Conservation (phyloP, 345 rosid species). For the Conringia planisiliqua region DNA sequence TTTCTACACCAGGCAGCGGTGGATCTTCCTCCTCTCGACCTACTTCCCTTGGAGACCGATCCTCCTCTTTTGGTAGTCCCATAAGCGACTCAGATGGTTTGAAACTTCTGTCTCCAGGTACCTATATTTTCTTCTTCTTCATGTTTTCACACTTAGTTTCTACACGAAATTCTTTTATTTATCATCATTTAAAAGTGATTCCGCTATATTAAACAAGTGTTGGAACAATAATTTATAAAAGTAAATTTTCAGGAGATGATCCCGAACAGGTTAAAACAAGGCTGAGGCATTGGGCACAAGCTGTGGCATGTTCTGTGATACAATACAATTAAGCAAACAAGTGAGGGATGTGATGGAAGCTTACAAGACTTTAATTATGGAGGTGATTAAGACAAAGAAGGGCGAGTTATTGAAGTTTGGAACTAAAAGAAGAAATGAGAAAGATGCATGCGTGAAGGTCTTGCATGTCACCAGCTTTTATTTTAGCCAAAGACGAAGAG, state of each 20-base stretch:
- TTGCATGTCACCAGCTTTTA: conserved; percentile 8
- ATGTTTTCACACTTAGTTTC: not conserved
- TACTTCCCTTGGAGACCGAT: conserved; percentile 39
- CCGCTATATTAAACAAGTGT: not conserved
- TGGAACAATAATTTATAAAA: not conserved
- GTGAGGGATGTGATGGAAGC: not conserved
- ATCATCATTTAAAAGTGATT: not conserved
- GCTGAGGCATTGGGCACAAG: conserved; percentile 70
- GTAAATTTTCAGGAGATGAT: conserved; percentile 49
- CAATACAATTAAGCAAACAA: conserved; percentile 29
- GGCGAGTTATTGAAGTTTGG: not conserved
- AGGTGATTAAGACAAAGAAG: not conserved
- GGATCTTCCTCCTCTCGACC: conserved; percentile 43
- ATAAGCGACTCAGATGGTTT: conserved; percentile 59
- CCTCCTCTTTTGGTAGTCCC: conserved; percentile 68
- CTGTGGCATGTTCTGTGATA: conserved; percentile 62
- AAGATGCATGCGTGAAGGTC: conserved; percentile 14
- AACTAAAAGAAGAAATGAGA: not conserved
- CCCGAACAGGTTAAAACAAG: conserved; percentile 60
- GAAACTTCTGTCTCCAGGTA: conserved; percentile 86
- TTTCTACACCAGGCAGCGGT: conserved; percentile 59
- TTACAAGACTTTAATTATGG: conserved; percentile 6
- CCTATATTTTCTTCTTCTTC: not conserved
- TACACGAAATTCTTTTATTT: not conserved
- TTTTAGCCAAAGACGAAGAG: not conserved